phyloP scores from a whole-genome alignment of 2,329 filamentous ascomycete species.

The Daldinia eschscholtzii region DNA sequence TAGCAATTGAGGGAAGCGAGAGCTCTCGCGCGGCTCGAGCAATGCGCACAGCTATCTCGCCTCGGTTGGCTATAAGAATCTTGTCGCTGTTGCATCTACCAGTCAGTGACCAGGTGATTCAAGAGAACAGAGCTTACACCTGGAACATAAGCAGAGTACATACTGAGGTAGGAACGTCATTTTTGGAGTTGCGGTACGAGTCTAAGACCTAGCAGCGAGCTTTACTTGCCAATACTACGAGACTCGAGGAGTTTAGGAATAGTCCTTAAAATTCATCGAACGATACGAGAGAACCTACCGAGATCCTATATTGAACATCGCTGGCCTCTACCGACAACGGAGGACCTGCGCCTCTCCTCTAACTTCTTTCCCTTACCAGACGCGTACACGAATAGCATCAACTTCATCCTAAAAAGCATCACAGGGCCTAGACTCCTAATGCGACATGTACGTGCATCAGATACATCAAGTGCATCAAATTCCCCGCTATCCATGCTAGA shows the following conservation, averaged over 20 bases:
- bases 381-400: slow-evolving; percentile 5
- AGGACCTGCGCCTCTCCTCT: neutral
- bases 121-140: neutral
- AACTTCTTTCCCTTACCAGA: neutral
- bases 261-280: neutral
- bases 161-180: slow-evolving; percentile 1
- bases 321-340: slow-evolving; percentile 5
- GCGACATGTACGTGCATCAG: neutral
- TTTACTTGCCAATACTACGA: slow-evolving; percentile 5
- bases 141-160: neutral
- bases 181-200: neutral
- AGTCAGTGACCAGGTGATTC: neutral
- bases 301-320: slow-evolving; percentile 7
- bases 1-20: slow-evolving; percentile 4
- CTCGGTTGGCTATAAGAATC: slow-evolving; percentile 6
- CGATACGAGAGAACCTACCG: neutral
- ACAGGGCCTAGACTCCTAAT: slow-evolving; percentile 4
- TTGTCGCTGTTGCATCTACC: neutral
- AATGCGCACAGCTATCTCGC: slow-evolving; percentile 9
- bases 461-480: neutral
- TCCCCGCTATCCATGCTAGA: neutral
- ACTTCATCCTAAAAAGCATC: neutral
- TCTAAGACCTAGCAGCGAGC: neutral
- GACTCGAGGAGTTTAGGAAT: neutral
- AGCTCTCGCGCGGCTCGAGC: neutral